Percentiles rank a stretch among this genome's conserved stretches.
These are phyloP conservation scores for Globisporangium mamillatum DNA, from an alignment of 352 stramenopile genomes.

Conservation along the genomic window DNA sequence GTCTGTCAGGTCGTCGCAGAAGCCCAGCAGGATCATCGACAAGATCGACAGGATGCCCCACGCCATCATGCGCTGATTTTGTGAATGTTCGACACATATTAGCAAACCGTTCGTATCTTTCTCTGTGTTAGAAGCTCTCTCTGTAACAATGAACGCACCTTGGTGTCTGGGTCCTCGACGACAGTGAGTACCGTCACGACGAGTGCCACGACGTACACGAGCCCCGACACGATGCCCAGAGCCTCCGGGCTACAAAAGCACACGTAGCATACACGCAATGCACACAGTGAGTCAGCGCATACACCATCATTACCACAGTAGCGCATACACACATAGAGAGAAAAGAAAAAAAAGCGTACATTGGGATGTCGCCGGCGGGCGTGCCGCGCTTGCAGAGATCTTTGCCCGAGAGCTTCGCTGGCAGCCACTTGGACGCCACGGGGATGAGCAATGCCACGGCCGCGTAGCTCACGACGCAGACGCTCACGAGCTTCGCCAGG, in stretches of 20 bases:
- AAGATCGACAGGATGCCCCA: constrained; percentile 82
- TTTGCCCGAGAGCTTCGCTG: constrained; percentile 87
- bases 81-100: neutral
- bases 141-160: constrained; percentile 23
- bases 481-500: constrained; percentile 44
- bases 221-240: constrained; percentile 83
- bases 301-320: neutral
- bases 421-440: constrained; percentile 51
- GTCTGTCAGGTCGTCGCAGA: constrained; percentile 96
- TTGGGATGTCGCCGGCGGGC: constrained; percentile 79
- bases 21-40: constrained; percentile 93
- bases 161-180: constrained; percentile 62
- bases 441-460: constrained; percentile 67
- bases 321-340: no score
- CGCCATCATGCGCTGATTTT: constrained; percentile 58
- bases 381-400: constrained; percentile 93
- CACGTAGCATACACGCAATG: neutral
- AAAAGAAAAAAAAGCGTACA: constrained; percentile 37
- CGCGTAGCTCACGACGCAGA: constrained; percentile 59
- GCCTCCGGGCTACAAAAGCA: constrained; percentile 65
- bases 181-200: constrained; percentile 68
- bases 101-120: neutral
- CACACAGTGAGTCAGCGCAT: neutral
- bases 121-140: neutral
- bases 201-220: constrained; percentile 78